These are phyloP conservation scores for Boletus pseudopeckii DNA, from an alignment of 768 basidiomycete species.

Conservation along the genomic window DNA sequence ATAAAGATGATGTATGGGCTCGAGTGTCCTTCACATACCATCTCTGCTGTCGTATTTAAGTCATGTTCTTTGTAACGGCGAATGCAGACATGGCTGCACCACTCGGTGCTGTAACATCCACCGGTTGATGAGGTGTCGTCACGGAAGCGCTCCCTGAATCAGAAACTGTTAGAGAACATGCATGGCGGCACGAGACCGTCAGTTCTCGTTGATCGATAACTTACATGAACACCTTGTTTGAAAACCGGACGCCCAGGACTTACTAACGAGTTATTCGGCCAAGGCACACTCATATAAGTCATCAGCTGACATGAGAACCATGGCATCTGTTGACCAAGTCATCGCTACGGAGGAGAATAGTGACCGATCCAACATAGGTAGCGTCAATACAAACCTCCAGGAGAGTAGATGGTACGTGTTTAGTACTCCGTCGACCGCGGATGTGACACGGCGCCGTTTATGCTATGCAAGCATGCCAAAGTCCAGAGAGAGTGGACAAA, in stretches of 20 bases:
- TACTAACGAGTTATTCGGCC: neutral
- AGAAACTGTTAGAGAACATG: neutral
- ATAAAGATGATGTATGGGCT: neutral
- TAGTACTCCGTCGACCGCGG: conserved; percentile 5
- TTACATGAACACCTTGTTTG: conserved; percentile 18
- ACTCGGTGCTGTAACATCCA: neutral
- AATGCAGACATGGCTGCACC: conserved; percentile 1
- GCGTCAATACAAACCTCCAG: neutral
- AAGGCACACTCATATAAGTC: neutral
- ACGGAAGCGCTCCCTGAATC: conserved; percentile 4
- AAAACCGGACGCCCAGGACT: conserved; percentile 11
- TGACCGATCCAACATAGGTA: neutral
- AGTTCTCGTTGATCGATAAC: conserved; percentile 9
- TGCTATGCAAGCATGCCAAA: neutral
- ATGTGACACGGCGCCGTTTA: neutral
- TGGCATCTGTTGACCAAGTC: neutral
- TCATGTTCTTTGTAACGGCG: conserved; percentile 1
- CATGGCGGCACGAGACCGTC: neutral
- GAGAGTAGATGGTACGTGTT: neutral
- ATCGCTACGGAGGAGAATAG: neutral
- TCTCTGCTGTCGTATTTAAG: conserved; percentile 25
- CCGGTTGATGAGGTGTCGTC: conserved; percentile 1
- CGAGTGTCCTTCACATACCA: neutral
- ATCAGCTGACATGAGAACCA: conserved; percentile 4
- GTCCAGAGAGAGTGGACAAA: neutral